A percentile compares a stretch with the other conserved stretches of the same genome.
phyloP scores from a whole-genome alignment of 2,329 filamentous ascomycete species.

The Pseudocercospora eumusae region DNA sequence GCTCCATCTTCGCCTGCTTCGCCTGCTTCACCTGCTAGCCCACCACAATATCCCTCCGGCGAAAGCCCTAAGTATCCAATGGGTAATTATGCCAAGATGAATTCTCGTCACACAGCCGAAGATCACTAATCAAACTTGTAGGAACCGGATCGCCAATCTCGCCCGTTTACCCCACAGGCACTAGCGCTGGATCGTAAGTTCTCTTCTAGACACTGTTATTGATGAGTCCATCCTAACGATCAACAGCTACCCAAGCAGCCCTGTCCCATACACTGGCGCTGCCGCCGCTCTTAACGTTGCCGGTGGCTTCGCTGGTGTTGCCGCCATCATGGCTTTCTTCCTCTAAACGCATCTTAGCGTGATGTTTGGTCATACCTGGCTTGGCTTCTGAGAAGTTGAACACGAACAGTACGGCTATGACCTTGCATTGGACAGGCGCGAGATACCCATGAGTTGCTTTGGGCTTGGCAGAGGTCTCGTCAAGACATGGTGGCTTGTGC shows the following conservation, averaged over 20 bases:
- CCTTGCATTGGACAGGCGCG: slow-evolving; percentile 24
- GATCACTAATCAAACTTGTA: slow-evolving; percentile 5
- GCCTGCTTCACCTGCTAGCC: background rate
- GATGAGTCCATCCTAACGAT: too few relatives aligned
- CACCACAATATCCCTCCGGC: background rate
- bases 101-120: background rate
- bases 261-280: slow-evolving; percentile 26
- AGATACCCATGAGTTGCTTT: slow-evolving; percentile 17
- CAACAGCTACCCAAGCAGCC: slow-evolving; percentile 8
- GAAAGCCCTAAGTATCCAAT: background rate
- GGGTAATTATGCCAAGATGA: background rate
- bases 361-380: slow-evolving; percentile 22
- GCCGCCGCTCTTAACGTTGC: slow-evolving; percentile 28
- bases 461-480: background rate
- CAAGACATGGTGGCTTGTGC: slow-evolving; percentile 4
- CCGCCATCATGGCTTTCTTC: slow-evolving; percentile 34
- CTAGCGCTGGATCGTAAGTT: slow-evolving; percentile 13
- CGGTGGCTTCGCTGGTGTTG: slow-evolving; percentile 29
- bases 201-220: background rate
- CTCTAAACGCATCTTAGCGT: slow-evolving; percentile 26
- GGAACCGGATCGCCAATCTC: slow-evolving; percentile 17
- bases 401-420: slow-evolving; percentile 20
- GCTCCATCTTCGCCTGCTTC: background rate
- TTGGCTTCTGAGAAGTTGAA: slow-evolving; percentile 16
- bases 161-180: slow-evolving; percentile 15